These are phyloP conservation scores for Saraca asoca DNA, from an alignment of 331 rosid genomes.

Conservation along the genomic window DNA sequence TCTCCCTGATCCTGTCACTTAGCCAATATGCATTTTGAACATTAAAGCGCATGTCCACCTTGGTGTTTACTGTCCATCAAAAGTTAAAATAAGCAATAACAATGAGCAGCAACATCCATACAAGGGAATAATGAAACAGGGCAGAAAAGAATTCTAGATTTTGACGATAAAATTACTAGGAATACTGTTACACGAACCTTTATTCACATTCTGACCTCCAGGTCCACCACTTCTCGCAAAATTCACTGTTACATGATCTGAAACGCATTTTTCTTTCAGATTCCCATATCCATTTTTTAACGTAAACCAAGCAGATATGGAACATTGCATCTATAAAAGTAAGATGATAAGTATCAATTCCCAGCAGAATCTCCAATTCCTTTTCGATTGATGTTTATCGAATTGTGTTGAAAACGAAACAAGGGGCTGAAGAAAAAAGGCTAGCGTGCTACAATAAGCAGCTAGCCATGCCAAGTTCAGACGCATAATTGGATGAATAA, in stretches of 20 bases:
- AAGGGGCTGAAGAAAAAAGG: neutral
- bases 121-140: neutral
- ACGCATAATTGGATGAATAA: slow-evolving; percentile 1
- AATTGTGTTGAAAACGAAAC: neutral
- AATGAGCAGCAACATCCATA: slow-evolving; percentile 14
- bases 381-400: too few relatives aligned
- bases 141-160: neutral
- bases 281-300: neutral
- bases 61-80: slow-evolving; percentile 76
- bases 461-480: neutral
- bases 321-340: neutral
- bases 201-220: slow-evolving; percentile 95
- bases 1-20: slow-evolving; percentile 79
- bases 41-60: slow-evolving; percentile 98
- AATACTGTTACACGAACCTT: slow-evolving; percentile 47
- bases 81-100: slow-evolving; percentile 13
- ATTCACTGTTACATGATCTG: slow-evolving; percentile 75
- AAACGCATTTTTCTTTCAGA: slow-evolving; percentile 4
- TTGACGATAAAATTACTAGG: neutral
- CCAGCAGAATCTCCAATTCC: neutral
- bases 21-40: slow-evolving; percentile 80
- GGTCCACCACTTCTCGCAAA: slow-evolving; percentile 99
- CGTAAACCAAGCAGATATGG: neutral
- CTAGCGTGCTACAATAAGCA: neutral
- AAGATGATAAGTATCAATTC: neutral